These are phyloP conservation scores for Leucosporidium yakuticum DNA, from an alignment of 768 basidiomycete genomes.

Conservation along the genomic window DNA sequence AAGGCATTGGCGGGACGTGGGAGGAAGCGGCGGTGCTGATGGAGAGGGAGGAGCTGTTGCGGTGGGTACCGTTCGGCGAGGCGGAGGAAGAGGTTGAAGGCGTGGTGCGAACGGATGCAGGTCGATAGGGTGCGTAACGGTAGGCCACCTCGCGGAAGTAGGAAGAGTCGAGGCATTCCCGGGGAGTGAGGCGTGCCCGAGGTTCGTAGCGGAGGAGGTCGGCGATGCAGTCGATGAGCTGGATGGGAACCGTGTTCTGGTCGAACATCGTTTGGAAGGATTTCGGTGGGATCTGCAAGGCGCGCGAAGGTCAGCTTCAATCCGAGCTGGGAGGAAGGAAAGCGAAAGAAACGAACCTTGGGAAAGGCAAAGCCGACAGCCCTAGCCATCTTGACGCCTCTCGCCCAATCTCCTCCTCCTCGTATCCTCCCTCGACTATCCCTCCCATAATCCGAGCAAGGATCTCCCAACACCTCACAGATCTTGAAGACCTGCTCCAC, in stretches of 20 bases:
- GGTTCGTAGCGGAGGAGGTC: slow-evolving; percentile 92
- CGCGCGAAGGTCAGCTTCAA: not conserved
- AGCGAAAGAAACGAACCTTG: slow-evolving; percentile 55
- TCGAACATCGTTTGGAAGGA: slow-evolving; percentile 64
- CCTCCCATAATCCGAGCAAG: slow-evolving; percentile 69
- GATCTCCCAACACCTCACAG: slow-evolving; percentile 89
- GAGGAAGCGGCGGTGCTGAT: slow-evolving; percentile 6
- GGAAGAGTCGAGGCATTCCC: slow-evolving; percentile 77
- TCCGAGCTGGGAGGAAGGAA: not conserved
- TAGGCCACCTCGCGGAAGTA: slow-evolving; percentile 70
- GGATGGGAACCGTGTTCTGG: slow-evolving; percentile 57
- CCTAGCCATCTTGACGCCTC: slow-evolving; percentile 80
- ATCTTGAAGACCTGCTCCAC: slow-evolving; percentile 87
- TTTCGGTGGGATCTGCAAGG: slow-evolving; percentile 43
- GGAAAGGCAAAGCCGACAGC: slow-evolving; percentile 80
- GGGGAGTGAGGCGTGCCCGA: slow-evolving; percentile 72
- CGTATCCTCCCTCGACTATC: slow-evolving; percentile 62
- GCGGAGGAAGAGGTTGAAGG: slow-evolving; percentile 14
- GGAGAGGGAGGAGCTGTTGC: slow-evolving; percentile 17
- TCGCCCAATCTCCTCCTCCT: slow-evolving; percentile 83
- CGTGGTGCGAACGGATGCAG: slow-evolving; percentile 18
- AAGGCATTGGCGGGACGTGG: slow-evolving; percentile 8
- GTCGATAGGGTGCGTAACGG: slow-evolving; percentile 41
- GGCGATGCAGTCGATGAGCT: slow-evolving; percentile 85
- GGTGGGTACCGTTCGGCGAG: not conserved